Base-by-base conservation (phyloP, 148 eudicot genomes). In the Rhododendron ovatum region DNA sequence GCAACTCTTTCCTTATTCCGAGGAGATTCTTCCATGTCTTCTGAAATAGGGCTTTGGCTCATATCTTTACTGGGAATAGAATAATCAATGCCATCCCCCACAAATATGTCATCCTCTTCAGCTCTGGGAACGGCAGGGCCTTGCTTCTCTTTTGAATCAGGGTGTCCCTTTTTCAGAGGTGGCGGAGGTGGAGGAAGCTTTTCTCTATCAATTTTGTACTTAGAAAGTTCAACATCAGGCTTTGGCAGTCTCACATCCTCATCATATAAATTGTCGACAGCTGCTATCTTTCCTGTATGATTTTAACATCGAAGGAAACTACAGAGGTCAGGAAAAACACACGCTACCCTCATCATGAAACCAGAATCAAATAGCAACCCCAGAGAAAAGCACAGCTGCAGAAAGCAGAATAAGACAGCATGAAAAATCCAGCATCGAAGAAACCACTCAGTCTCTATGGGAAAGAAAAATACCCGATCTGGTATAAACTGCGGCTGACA, bases 11-110 rank as follows among this genome's bases (percentile, higher is more conserved):
- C 99, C 89, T 94, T 97, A 82, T 89, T 93, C 78, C 95, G 91
- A 80, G 99, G 99, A 63, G 99, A 97, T 87, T 97, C 99, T 88
- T 97, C 98, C 99, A 97, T 97, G 90, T 97, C 98, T 90, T 97
- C 98, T 35, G 93, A 94, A 57, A 93, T 73, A 74, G 99, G 98
- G 84, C 99, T 97, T 87, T 95, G 99, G 88, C 94, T 93, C 95
- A 91, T 92, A 89, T 93, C 98, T 88, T 93, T 93, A 87, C 90
- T 88, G 24, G 99, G 96, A 84, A 97, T 86, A 65, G 92, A 91
- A 86, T 93, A 97, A 85, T 97, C 98, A 82, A 92, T 82, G 47
- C 99, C 99, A 65, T 87, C 96, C 80, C 99, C 99, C 51, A 97
- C 92, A 93, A 97, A 97, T 84, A 97, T 95, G 88, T 97, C 99